Conservation (phyloP, 352 stramenopile genomes). For the Globisporangium polare region DNA sequence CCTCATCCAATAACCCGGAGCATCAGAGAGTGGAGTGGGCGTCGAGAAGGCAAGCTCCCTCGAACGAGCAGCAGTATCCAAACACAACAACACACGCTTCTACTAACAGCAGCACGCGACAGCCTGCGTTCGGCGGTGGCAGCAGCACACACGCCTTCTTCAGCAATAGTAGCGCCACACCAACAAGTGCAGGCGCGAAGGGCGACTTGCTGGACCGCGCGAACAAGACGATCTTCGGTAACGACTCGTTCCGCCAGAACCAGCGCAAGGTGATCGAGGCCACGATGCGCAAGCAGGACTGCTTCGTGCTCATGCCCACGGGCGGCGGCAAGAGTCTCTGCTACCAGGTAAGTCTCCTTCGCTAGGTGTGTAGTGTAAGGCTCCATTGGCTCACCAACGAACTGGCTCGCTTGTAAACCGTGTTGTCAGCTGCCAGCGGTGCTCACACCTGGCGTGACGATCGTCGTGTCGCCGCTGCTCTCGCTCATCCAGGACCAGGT, state of each 20-base stretch:
- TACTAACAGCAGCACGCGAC: neutral
- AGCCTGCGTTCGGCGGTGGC: neutral
- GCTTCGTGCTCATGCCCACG: constrained; percentile 95
- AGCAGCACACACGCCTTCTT: constrained; percentile 3
- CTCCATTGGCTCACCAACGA: neutral
- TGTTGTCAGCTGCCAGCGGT: constrained; percentile 40
- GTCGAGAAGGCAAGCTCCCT: neutral
- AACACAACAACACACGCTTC: neutral
- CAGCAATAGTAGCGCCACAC: neutral
- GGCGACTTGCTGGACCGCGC: constrained; percentile 42
- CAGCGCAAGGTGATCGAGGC: constrained; percentile 91
- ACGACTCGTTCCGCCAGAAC: constrained; percentile 85
- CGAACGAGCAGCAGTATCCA: neutral
- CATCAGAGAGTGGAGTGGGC: constrained; percentile 5
- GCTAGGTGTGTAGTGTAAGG: no score
- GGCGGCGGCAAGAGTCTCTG: constrained; percentile 90
- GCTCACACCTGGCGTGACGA: constrained; percentile 74
- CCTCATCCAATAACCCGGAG: neutral
- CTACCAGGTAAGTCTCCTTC: constrained; percentile 78
- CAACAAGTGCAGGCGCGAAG: neutral
- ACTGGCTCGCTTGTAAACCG: neutral
- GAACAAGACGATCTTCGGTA: constrained; percentile 69
- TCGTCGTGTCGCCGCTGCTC: constrained; percentile 93
- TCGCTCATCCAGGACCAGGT: constrained; percentile 95
- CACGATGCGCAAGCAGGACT: constrained; percentile 88